Evolutionary conservation across 495 filamentous ascomycete species (phyloP).

Genomic region (Xylaria scruposa): DNA sequence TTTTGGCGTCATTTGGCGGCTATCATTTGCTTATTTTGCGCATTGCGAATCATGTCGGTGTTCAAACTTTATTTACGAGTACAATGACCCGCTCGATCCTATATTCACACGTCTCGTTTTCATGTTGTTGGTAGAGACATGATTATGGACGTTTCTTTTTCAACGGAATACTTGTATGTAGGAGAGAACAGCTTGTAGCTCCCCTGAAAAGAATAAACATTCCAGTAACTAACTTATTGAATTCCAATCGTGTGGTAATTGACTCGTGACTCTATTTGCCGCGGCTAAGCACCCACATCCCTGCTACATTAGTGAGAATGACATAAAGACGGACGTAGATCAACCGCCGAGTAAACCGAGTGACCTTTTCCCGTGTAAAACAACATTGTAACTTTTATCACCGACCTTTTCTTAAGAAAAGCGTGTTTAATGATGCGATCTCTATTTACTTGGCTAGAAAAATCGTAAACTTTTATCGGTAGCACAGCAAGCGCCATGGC

Average conservation of each 20-base stretch:
- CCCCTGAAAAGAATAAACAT: not conserved
- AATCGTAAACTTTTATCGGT: not conserved
- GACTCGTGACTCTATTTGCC: not conserved
- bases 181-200: not conserved
- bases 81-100: not conserved
- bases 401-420: not conserved
- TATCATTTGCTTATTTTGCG: not conserved
- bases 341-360: slow-evolving; percentile 32
- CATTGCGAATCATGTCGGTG: not conserved
- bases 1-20: not conserved
- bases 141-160: not conserved
- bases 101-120: not conserved
- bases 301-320: not conserved
- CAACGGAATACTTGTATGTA: not conserved
- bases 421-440: not conserved
- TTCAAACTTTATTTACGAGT: not conserved
- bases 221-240: not conserved
- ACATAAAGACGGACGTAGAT: slow-evolving; percentile 34
- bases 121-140: no score
- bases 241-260: not conserved
- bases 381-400: slow-evolving; percentile 4
- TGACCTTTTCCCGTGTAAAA: not conserved
- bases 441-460: not conserved
- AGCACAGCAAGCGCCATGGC: slow-evolving; percentile 33
- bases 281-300: not conserved